Evolutionary conservation across 2,329 filamentous ascomycete species (phyloP).

Genomic region (Metarhizium sp.): DNA sequence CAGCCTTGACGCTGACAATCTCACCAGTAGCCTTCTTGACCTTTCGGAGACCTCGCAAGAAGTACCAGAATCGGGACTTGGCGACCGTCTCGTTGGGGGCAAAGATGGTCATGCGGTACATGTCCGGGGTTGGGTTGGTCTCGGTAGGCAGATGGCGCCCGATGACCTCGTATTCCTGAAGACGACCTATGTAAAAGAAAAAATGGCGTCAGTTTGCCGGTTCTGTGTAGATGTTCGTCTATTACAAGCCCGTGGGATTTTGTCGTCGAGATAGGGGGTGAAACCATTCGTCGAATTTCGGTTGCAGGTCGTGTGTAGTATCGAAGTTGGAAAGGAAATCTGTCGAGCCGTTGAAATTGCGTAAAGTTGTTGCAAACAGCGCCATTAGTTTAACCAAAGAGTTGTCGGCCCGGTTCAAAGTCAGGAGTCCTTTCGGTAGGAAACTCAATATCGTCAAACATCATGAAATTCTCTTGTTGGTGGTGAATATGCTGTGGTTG

Average conservation of each 20-base stretch:
- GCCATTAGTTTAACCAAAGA: neutral
- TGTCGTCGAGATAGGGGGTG: neutral
- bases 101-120: constrained; percentile 99
- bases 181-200: constrained; percentile 62
- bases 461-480: neutral
- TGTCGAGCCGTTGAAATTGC: neutral
- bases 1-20: constrained; percentile 94
- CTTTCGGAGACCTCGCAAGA: constrained; percentile 97
- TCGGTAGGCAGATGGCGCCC: constrained; percentile 98
- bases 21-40: constrained; percentile 99
- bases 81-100: constrained; percentile 95
- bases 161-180: constrained; percentile 99
- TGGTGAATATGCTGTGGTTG: neutral
- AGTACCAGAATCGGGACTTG: constrained; percentile 99
- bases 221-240: neutral
- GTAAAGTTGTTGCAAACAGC: neutral
- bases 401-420: neutral
- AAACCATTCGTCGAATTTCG: neutral
- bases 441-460: neutral
- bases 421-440: neutral
- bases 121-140: constrained; percentile 91
- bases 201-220: constrained; percentile 1
- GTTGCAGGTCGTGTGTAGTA: neutral
- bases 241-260: neutral
- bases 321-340: neutral